phyloP scores from a whole-genome alignment of 2,329 filamentous ascomycete genomes.

The Aureobasidium sp. region DNA sequence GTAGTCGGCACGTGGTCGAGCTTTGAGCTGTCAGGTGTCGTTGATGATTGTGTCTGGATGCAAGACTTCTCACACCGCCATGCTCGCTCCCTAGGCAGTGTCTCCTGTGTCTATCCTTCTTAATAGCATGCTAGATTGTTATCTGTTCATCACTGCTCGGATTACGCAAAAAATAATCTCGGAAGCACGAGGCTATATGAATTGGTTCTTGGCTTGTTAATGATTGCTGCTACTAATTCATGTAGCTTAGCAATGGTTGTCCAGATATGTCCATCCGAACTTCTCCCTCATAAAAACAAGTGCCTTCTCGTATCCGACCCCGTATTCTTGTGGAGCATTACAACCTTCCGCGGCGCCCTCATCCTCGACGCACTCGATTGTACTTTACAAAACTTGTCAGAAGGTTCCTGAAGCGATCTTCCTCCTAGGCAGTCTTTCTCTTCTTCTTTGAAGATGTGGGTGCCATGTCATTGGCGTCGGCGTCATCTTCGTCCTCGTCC shows the following conservation, averaged over 20 bases:
- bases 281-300: background rate
- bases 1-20: background rate
- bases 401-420: background rate
- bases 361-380: background rate
- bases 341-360: background rate
- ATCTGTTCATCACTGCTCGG: background rate
- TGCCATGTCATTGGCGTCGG: background rate
- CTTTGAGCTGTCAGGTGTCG: background rate
- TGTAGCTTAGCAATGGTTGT: background rate
- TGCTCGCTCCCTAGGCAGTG: background rate
- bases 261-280: background rate
- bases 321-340: background rate
- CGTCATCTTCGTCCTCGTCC: conserved; percentile 13
- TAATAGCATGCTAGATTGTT: background rate
- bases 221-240: background rate
- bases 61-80: background rate
- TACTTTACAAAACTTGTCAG: background rate
- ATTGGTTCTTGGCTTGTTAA: background rate
- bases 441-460: conserved; percentile 4
- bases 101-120: background rate
- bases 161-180: background rate
- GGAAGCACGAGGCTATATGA: background rate
- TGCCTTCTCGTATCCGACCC: background rate
- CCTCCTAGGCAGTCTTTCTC: conserved; percentile 2
- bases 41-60: background rate